Percentiles rank a stretch among this genome's conserved stretches.
Conservation (phyloP, 208 protist species). For the Trypanosoma cruzi region DNA sequence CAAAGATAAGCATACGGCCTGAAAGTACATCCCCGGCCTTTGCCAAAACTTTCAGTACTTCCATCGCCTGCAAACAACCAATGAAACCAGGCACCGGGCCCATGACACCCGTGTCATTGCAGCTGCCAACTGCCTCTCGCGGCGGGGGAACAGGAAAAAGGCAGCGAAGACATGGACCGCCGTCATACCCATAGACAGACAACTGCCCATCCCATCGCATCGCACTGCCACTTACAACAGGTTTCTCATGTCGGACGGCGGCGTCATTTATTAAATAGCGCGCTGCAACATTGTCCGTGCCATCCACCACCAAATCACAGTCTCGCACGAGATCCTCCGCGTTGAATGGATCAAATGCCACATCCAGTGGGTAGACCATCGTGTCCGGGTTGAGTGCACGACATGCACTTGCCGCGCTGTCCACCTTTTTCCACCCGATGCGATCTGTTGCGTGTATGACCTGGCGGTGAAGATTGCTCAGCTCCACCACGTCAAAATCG, state of each 20-base stretch:
- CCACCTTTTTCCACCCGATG: constrained; percentile 79
- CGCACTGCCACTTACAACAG: constrained; percentile 95
- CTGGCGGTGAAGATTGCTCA: constrained; percentile 95
- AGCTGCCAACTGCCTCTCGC: constrained; percentile 80
- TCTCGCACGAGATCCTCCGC: constrained; percentile 62
- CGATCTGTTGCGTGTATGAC: constrained; percentile 83
- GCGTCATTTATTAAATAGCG: constrained; percentile 96
- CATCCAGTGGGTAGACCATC: constrained; percentile 35
- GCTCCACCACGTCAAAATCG: constrained; percentile 94
- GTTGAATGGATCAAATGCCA: constrained; percentile 64
- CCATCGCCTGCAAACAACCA: constrained; percentile 94
- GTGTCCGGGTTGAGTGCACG: constrained; percentile 66
- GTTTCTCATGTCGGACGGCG: constrained; percentile 77
- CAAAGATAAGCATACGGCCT: constrained; percentile 87
- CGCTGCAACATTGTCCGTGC: constrained; percentile 93
- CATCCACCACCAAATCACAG: constrained; percentile 93
- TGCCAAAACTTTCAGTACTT: constrained; percentile 89
- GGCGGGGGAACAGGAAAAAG: constrained; percentile 92
- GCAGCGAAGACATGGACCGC: constrained; percentile 94
- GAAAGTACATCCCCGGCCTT: constrained; percentile 63
- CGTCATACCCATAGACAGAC: constrained; percentile 77
- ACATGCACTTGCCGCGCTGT: constrained; percentile 74
- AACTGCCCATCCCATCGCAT: constrained; percentile 96
- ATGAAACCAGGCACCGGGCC: constrained; percentile 94
- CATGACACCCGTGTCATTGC: constrained; percentile 93